Base-by-base conservation (phyloP, 495 filamentous ascomycete genomes). In the Pyrenula aspistea region DNA sequence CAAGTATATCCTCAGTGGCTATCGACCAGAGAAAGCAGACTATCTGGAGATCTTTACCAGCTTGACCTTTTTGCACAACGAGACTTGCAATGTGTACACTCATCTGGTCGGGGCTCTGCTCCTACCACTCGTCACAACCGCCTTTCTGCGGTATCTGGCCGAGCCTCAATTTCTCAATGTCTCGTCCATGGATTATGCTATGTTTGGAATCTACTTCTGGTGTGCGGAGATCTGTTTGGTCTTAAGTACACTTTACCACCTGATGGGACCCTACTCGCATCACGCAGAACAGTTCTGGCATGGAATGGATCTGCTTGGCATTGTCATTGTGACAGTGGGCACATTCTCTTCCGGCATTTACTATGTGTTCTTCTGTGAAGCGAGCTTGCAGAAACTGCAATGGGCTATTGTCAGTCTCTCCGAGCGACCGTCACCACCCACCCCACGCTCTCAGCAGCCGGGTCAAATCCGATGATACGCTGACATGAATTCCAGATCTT, bases 331-430 rank as follows among this genome's bases (percentile, higher is more conserved):
- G 48, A 62, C 51, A 51, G 53, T 59, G 24, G 60, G 60, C 49
- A 62, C 53, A 56, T 60, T 62, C 21, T 50, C 36, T 56, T 53
- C 60, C 15, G 60, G 57, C 24, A 60, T 62, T 36, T 62, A 60
- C 31, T 62, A 62, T 52, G 42, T 56, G 49, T 62, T 62, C 51
- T 56, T 56, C 58, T 62, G 60, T 57, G 54, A 62, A 61, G 48
- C 52, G 42, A 55, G 25, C 42, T 59, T 59, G 55, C 59, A 59
- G 59, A 59, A 58, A 51, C 36, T 61, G 48, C 56, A 61, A 51
- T 61, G 61, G 55, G 53, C 56, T 50, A 55, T 61, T 59, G 59
- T 61, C 23, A 61, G 59, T 59, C 52, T 21, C 24, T 58, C 56
- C 22, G 50, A 54, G 50, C 24, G n/a, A 53, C 22, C n/a, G 2